Evolutionary conservation across 495 filamentous ascomycete species (phyloP), one percentile per base, ranked within the genome.

Genomic region (Tuber indicum): DNA sequence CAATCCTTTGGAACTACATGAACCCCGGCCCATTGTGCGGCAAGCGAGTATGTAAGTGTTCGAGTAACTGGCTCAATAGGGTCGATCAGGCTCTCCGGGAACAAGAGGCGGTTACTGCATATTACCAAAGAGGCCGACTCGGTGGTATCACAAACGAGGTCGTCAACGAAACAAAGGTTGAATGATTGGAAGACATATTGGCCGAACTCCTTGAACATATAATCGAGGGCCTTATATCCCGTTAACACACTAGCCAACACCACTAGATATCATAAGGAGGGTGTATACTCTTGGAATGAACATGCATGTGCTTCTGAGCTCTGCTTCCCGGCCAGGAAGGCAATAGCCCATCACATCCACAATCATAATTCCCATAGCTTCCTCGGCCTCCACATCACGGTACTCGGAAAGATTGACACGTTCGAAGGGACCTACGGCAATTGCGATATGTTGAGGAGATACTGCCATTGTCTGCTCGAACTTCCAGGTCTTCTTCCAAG

Each of bases 21-120:
- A 76, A 98, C 90, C 9, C 96, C 96, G 76, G 93, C 91, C 92
- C 95, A 99, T 82, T 99, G 96, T 76, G 88, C 91, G n/a, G 96
- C 93, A 42, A 98, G 85, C 32, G 93, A 90, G 85, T 96, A 91
- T 19, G 94, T 91, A 8, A 98, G 85, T 71, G 86, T 88, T 52
- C 94, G 89, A 12, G 92, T 96, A 7, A 91, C 90, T 36, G 91
- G 89, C 78, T 95, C 89, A 81, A 97, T 90, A 1, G 90, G 89
- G 78, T 98, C 94, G 75, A 95, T 90, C 70, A 97, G 90, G 46
- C 92, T 89, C 76, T 91, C 88, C 0, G 93, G 91, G 81, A 92
- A 96, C 3, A 99, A 89, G 0, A 99, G 87, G 72, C 92, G 89
- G 62, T 86, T 95, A 85, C 92, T 98, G 86, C 93, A 97, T 46